phyloP scores from a whole-genome alignment of 768 basidiomycete genomes.

The Podaxis sp. region DNA sequence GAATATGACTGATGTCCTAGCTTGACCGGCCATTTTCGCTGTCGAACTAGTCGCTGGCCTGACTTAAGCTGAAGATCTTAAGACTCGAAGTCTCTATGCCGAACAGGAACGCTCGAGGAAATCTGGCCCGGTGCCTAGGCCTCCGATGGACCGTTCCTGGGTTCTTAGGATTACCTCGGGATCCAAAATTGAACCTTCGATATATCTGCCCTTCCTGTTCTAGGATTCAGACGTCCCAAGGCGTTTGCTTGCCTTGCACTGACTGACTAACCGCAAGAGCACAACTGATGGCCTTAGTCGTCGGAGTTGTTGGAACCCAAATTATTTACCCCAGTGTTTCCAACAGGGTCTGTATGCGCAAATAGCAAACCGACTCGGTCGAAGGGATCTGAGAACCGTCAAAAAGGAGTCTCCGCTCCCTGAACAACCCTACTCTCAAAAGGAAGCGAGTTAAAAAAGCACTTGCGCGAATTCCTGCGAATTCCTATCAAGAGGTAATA shows the following conservation, averaged over 20 bases:
- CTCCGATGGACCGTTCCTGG: too few species aligned
- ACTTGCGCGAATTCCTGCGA: neutral
- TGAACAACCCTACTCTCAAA: neutral
- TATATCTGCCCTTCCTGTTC: neutral
- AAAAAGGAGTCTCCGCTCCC: neutral
- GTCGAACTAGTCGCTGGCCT: too few species aligned
- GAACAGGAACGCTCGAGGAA: neutral
- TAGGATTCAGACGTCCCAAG: neutral
- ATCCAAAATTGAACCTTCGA: neutral
- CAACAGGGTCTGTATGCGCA: neutral
- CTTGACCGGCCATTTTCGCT: too few species aligned
- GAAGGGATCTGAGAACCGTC: neutral
- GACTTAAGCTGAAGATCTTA: too few species aligned
- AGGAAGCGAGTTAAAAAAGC: neutral
- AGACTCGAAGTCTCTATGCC: neutral
- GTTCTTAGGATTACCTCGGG: neutral
- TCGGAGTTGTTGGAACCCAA: neutral
- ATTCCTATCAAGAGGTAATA: neutral
- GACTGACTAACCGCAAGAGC: neutral
- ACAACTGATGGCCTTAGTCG: neutral
- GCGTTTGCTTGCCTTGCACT: neutral
- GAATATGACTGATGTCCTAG: too few species aligned
- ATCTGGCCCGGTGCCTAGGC: neutral
- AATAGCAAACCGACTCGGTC: neutral
- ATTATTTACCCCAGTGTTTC: neutral